These are phyloP conservation scores for Gonapodya prolifera DNA, from an alignment of 192 early-diverging fungal genomes.

Conservation along the genomic window DNA sequence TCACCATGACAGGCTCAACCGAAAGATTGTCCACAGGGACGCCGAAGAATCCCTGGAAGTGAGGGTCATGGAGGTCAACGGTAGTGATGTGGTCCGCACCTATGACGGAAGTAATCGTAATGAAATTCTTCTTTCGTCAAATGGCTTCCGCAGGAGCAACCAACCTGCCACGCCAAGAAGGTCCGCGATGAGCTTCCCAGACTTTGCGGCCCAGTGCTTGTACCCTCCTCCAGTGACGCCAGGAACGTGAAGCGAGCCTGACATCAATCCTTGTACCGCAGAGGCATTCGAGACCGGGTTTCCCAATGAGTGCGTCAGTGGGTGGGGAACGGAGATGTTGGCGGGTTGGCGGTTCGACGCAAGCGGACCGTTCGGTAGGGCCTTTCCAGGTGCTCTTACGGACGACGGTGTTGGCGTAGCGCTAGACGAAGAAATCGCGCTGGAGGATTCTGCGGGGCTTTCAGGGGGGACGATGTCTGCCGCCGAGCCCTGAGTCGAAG, in stretches of 20 bases:
- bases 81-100: constrained; percentile 9
- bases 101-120: no score
- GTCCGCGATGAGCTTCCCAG: constrained; percentile 1
- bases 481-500: no score
- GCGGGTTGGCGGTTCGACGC: no score
- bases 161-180: background rate
- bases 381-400: no score
- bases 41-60: constrained; percentile 89
- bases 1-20: constrained; percentile 1
- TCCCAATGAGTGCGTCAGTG: background rate
- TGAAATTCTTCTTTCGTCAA: no score
- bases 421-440: no score
- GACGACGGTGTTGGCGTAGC: no score
- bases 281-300: background rate
- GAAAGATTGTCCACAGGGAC: constrained; percentile 9
- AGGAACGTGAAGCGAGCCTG: background rate
- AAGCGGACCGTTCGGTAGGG: no score
- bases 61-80: constrained; percentile 7
- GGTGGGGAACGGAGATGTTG: no score
- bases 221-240: background rate
- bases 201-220: background rate
- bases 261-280: background rate
- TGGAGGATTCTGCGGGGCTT: no score
- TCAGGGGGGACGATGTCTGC: no score
- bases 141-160: no score